Base-by-base conservation (phyloP, 345 rosid genomes). In the Brassica incana region DNA sequence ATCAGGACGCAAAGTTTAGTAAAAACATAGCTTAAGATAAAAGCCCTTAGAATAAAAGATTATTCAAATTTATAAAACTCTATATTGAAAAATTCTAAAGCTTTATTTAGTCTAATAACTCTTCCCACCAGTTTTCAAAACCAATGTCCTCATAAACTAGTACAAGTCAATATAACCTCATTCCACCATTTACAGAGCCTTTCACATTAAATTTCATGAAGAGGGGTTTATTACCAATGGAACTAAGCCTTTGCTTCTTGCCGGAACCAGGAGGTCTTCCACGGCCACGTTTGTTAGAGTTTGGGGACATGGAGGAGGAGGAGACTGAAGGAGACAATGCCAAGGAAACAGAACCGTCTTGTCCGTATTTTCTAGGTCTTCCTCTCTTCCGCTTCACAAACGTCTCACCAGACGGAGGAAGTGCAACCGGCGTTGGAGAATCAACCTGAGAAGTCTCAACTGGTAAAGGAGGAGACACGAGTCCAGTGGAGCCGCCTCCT, bases 221-320 rank as follows among this genome's bases (percentile, higher is more conserved):
- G 30, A 27, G 30, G 30, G 30, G 36, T 14, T 8, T 80, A 77
- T 83, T 85, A 90, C 97, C 99, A 38, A 78, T 74, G 62, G 97
- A 86, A 86, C 90, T 86, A 73, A 84, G 77, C 10, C 87, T 87
- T 72, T 90, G 97, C 84, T 89, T 95, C 85, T 86, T 89, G 59
- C 99, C 97, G 20, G 87, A 87, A 56, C 96, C 97, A 1, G 91
- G 97, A 23, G 99, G 99, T 69, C 98, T 84, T 30, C 99, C 99
- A 78, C 98, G 88, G 18, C 96, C 98, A 67, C 98, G 86, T 85
- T 87, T 95, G 83, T 88, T 95, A 67, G 84, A 50, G 56, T 85
- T 72, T 20, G 97, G 85, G 12, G 90, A 80, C 54, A 86, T 9
- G 3, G 54, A 30, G 12, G 30, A 40, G 7, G 83, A 80, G 18